Evolutionary conservation across 202 grass and related monocot genomes (phyloP), one percentile per base, ranked within the genome.

Genomic region (Carex sylvatica): DNA sequence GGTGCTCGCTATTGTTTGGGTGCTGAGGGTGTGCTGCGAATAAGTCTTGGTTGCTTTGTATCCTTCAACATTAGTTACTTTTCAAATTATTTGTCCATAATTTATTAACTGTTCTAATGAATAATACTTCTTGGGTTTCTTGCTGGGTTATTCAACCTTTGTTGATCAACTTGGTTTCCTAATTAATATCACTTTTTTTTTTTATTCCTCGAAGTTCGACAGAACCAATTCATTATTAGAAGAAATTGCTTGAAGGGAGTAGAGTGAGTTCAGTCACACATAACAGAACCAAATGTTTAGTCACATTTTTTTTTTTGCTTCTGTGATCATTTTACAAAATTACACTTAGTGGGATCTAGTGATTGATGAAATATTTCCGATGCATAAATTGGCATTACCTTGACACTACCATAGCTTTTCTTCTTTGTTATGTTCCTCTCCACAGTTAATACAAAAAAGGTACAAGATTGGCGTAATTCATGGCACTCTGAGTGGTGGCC

Each of bases 401-500:
- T 86, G 78, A 89, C 84, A 55, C 28, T 79, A 15, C n/a, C 2
- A 58, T 61, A 91, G 94, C 83, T 95, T 56, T 99, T 99, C 91
- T 99, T 93, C 89, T 92, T 99, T 87, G 61, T 92, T 59, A 99
- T 99, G 96, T 99, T 99, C 74, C 78, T 96, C 46, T 95, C 91
- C 10, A 99, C 96, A 4, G 81, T 89, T 19, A 80, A 87, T 49
- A 85, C 91, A 12, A 53, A 86, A 67, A 95, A 91, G 74, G 22
- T 88, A 82, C 82, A 91, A 6, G 91, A 99, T 51, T 84, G 72
- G 60, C 86, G 93, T 3, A 99, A 93, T 74, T 90, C 89, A 14
- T 99, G 96, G 93, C 96, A 99, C 83, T 99, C 96, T 1, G 96
- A 99, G 72, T 99, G 96, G 93, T 99, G 93, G 96, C 92, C 91